phyloP scores from a whole-genome alignment of 345 rosid species.

The Fremontodendron californicum region DNA sequence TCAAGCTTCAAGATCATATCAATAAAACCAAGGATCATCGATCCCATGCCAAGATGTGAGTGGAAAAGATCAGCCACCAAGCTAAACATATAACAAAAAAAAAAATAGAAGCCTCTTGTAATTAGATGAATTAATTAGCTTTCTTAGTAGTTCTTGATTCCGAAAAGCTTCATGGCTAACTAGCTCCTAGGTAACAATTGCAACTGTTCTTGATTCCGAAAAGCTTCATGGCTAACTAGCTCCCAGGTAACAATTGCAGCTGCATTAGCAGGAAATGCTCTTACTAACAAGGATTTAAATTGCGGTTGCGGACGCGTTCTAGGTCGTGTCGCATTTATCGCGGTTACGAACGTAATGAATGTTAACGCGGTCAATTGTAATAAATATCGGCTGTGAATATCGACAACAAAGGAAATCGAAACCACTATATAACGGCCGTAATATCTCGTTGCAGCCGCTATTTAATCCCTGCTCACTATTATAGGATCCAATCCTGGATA shows the following conservation, averaged over 20 bases:
- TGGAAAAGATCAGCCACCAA: not conserved
- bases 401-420: too few species aligned
- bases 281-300: too few species aligned
- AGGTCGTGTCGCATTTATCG: too few species aligned
- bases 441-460: too few species aligned
- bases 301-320: too few species aligned
- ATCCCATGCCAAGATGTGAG: not conserved
- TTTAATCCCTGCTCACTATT: too few species aligned
- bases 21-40: conserved; percentile 3
- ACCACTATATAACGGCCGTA: too few species aligned
- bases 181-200: conserved; percentile 94
- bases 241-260: conserved; percentile 97
- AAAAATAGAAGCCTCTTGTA: not conserved
- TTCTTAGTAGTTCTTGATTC: conserved; percentile 46
- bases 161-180: conserved; percentile 70
- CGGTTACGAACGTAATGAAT: too few species aligned
- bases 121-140: conserved; percentile 5
- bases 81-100: not conserved
- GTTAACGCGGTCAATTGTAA: too few species aligned
- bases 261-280: conserved; percentile 98
- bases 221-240: conserved; percentile 67
- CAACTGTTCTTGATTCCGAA: conserved; percentile 71
- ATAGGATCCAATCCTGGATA: conserved; percentile 88
- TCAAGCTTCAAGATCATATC: not conserved
- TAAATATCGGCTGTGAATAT: too few species aligned